These are phyloP conservation scores for Fimicolochytrium jonesii DNA, from an alignment of 192 early-diverging fungal genomes.

Conservation along the genomic window DNA sequence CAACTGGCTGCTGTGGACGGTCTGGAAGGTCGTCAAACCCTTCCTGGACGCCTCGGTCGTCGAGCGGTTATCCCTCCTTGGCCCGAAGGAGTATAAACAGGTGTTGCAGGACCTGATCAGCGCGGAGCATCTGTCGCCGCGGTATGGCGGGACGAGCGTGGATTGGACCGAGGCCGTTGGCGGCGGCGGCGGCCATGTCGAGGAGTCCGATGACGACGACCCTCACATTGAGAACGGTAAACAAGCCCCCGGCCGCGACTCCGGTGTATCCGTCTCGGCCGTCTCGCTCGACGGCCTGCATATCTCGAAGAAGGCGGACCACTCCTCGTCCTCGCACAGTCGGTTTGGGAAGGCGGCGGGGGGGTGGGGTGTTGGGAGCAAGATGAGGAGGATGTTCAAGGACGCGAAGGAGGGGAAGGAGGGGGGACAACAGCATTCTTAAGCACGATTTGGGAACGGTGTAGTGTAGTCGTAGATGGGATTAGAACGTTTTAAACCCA, in stretches of 20 bases:
- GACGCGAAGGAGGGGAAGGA: no score
- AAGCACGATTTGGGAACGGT: no score
- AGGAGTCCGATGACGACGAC: slow-evolving; percentile 1
- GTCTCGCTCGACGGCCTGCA: background rate
- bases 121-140: background rate
- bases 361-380: slow-evolving; percentile 3
- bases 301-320: background rate
- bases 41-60: slow-evolving; percentile 21
- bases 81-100: slow-evolving; percentile 14
- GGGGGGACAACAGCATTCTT: no score
- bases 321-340: no score
- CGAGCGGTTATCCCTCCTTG: slow-evolving; percentile 10
- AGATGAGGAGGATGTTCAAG: background rate
- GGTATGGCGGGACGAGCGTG: slow-evolving; percentile 17
- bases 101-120: background rate
- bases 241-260: slow-evolving; percentile 4
- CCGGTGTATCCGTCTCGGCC: slow-evolving; percentile 4
- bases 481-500: no score
- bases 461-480: no score
- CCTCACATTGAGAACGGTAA: background rate
- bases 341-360: background rate
- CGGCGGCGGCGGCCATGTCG: background rate
- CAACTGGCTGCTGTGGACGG: slow-evolving; percentile 23
- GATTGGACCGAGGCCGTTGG: slow-evolving; percentile 19
- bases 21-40: slow-evolving; percentile 28